Percentiles rank a stretch among this genome's conserved stretches.
Conservation (phyloP, 345 rosid genomes). For the Reutealis trisperma region DNA sequence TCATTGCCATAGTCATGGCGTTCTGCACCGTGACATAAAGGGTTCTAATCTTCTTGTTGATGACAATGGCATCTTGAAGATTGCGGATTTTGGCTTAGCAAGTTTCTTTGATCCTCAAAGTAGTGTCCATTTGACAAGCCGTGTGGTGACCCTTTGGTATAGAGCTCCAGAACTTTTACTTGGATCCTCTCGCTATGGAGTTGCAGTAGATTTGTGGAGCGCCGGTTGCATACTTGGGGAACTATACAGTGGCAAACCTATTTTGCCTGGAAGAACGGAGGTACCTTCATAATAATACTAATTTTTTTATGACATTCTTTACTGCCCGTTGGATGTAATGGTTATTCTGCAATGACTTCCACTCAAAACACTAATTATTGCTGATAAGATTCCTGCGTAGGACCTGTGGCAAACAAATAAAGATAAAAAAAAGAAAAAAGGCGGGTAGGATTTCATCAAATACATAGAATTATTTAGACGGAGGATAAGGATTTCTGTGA, state of each 20-base stretch:
- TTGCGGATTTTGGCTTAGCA: constrained; percentile 95
- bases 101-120: constrained; percentile 65
- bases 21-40: constrained; percentile 93
- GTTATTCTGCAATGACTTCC: not conserved
- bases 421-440: not conserved
- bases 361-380: not conserved
- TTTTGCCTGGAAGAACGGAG: constrained; percentile 95
- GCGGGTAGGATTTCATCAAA: not conserved
- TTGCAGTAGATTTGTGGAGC: constrained; percentile 95
- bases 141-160: constrained; percentile 99
- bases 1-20: constrained; percentile 81
- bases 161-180: constrained; percentile 96
- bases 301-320: constrained; percentile 1
- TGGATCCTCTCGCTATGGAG: constrained; percentile 81
- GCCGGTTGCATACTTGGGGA: constrained; percentile 97
- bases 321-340: not conserved
- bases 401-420: not conserved
- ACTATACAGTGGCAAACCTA: constrained; percentile 76
- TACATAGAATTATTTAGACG: not conserved
- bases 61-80: constrained; percentile 78
- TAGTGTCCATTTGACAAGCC: constrained; percentile 69
- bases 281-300: constrained; percentile 31
- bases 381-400: not conserved
- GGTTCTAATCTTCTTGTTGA: constrained; percentile 95
- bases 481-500: not conserved